Percentiles rank a stretch among this genome's conserved stretches.
Evolutionary conservation across 768 basidiomycete genomes (phyloP).

Genomic region (Mycena rebaudengoi): DNA sequence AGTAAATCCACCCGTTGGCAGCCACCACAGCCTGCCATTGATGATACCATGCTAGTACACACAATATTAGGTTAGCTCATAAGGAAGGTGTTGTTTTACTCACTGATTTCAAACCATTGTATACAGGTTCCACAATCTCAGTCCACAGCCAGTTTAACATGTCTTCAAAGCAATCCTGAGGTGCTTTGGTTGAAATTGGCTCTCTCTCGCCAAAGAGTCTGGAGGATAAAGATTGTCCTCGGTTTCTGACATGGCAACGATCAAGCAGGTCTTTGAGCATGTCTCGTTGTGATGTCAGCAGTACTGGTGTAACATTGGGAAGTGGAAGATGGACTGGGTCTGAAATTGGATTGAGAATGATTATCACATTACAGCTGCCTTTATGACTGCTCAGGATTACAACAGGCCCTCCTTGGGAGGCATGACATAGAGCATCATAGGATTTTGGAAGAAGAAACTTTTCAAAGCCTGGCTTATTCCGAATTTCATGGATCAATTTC

Average conservation of each 20-base stretch:
- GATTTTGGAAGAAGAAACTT: slow-evolving; percentile 18
- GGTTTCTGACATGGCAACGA: not conserved
- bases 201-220: not conserved
- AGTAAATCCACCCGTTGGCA: no score
- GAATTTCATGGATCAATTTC: slow-evolving; percentile 15
- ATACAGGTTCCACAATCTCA: slow-evolving; percentile 15
- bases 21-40: no score
- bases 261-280: slow-evolving; percentile 11
- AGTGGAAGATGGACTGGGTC: slow-evolving; percentile 11
- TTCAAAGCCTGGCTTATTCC: slow-evolving; percentile 18
- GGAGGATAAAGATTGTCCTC: not conserved
- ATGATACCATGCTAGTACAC: not conserved
- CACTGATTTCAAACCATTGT: slow-evolving; percentile 13
- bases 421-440: slow-evolving; percentile 7
- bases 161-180: slow-evolving; percentile 4
- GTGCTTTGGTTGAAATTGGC: not conserved
- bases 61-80: not conserved
- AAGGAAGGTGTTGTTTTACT: not conserved
- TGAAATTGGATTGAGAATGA: slow-evolving; percentile 12
- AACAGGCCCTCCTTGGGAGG: slow-evolving; percentile 22
- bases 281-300: not conserved
- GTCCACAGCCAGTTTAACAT: slow-evolving; percentile 19
- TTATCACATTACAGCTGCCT: slow-evolving; percentile 23
- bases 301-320: not conserved
- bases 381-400: slow-evolving; percentile 19